Evolutionary conservation across 345 rosid genomes (phyloP), one percentile per base, ranked within the genome.

Genomic region (Dovyalis caffra): DNA sequence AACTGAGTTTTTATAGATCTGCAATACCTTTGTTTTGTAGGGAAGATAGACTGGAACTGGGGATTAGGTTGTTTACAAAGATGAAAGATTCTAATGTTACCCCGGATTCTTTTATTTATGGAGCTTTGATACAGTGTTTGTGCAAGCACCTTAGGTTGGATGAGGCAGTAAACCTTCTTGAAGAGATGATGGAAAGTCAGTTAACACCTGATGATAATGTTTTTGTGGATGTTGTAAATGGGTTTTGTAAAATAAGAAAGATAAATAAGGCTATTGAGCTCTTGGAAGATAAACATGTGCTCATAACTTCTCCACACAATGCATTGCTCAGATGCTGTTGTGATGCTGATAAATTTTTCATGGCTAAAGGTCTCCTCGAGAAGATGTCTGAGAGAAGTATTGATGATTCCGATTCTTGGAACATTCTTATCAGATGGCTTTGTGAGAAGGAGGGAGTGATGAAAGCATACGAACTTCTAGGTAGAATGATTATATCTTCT

Each of bases 351-450:
- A 61, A 79, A 3, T 73, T 82, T 79, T 64, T 40, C 51, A 16
- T 79, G 74, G 92, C 89, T n/a, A 82, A 79, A 66, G 58, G 68
- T 71, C 57, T 81, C 25, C 71, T 84, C 26, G 84, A 72, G 66
- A 81, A 81, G 72, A 83, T 88, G 86, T 82, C 66, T 21, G 68
- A 77, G 68, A 76, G 73, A 38, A 78, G 74, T 47, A 78, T 85
- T 58, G 79, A 78, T 63, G 86, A 88, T 61, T 70, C 86, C 61
- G 74, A 81, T 74, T 87, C 89, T 63, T 86, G 91, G 88, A 86
- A 86, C 77, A 75, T 82, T 82, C 77, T 72, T 29, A 79, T 88
- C 75, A 78, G 87, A 63, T 86, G 88, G 85, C 81, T 85, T 58
- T 88, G 85, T 69, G 83, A 85, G 74, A 78, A 83, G 45, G 60